Evolutionary conservation across 129 eudicot species (phyloP).

Genomic region (Pulicaria dysenterica): DNA sequence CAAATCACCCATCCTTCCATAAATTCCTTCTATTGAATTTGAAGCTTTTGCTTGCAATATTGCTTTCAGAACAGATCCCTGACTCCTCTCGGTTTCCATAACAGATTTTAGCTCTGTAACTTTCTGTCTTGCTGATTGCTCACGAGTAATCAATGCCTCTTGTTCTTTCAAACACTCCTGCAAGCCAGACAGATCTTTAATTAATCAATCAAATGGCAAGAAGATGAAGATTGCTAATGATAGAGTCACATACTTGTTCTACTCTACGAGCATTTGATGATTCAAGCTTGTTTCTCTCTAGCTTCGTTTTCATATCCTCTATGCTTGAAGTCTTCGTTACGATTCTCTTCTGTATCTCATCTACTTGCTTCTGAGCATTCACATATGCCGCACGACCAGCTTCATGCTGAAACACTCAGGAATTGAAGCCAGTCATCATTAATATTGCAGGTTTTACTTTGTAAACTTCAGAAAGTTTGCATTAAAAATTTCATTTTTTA

Average conservation of each 20-base stretch:
- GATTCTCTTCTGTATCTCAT: slow-evolving; percentile 47
- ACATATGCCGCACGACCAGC: slow-evolving; percentile 68
- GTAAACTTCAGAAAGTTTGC: not conserved
- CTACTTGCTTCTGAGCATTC: slow-evolving; percentile 73
- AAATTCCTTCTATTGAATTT: slow-evolving; percentile 74
- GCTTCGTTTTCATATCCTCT: slow-evolving; percentile 42
- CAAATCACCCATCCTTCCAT: slow-evolving; percentile 93
- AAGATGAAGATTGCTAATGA: not conserved
- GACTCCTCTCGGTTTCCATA: slow-evolving; percentile 84
- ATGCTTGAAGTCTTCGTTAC: slow-evolving; percentile 51
- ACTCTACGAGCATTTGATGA: slow-evolving; percentile 66
- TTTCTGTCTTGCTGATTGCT: slow-evolving; percentile 88
- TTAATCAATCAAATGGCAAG: not conserved
- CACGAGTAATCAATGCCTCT: slow-evolving; percentile 63
- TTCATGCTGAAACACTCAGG: slow-evolving; percentile 64
- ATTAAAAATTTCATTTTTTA: not conserved
- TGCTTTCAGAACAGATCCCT: slow-evolving; percentile 84
- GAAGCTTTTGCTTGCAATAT: slow-evolving; percentile 78
- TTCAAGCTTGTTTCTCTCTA: slow-evolving; percentile 61
- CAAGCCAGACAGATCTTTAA: slow-evolving; percentile 16
- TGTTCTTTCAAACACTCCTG: slow-evolving; percentile 81
- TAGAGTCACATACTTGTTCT: slow-evolving; percentile 64
- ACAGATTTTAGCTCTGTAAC: slow-evolving; percentile 73
- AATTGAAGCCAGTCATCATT: slow-evolving; percentile 12
- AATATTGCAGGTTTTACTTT: slow-evolving; percentile 13